Conservation (phyloP, 2,329 filamentous ascomycete species). For the Colletotrichum truncatum region DNA sequence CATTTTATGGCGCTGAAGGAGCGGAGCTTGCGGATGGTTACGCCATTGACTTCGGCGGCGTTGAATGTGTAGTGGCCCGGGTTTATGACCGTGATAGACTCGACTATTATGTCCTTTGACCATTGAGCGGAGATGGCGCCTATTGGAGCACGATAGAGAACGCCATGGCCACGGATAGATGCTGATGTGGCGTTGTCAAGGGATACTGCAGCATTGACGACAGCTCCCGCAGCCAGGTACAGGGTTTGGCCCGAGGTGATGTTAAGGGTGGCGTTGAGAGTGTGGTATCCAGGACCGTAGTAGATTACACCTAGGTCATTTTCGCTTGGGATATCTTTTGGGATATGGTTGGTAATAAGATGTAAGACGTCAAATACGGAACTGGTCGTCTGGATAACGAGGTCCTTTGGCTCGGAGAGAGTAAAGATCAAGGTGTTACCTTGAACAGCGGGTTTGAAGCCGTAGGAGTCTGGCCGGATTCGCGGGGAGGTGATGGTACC, state of each 20-base stretch:
- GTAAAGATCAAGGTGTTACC: neutral
- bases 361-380: conserved; percentile 36
- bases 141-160: conserved; percentile 24
- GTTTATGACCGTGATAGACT: conserved; percentile 30
- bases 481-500: neutral
- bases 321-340: conserved; percentile 4
- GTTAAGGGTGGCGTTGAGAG: conserved; percentile 13
- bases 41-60: conserved; percentile 18
- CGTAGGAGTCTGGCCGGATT: conserved; percentile 1
- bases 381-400: conserved; percentile 31
- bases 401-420: neutral
- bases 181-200: conserved; percentile 26
- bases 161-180: conserved; percentile 32
- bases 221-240: neutral
- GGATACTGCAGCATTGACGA: neutral
- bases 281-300: conserved; percentile 35
- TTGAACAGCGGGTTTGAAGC: neutral
- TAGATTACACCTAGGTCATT: conserved; percentile 30
- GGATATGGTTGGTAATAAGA: conserved; percentile 33
- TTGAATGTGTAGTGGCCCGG: conserved; percentile 21
- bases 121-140: conserved; percentile 24
- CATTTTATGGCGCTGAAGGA: conserved; percentile 29
- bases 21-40: conserved; percentile 30
- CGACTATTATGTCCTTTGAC: conserved; percentile 30
- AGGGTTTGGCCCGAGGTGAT: conserved; percentile 17